phyloP scores from a whole-genome alignment of 805 yeast genomes.

The Priceomyces haplophilus region DNA sequence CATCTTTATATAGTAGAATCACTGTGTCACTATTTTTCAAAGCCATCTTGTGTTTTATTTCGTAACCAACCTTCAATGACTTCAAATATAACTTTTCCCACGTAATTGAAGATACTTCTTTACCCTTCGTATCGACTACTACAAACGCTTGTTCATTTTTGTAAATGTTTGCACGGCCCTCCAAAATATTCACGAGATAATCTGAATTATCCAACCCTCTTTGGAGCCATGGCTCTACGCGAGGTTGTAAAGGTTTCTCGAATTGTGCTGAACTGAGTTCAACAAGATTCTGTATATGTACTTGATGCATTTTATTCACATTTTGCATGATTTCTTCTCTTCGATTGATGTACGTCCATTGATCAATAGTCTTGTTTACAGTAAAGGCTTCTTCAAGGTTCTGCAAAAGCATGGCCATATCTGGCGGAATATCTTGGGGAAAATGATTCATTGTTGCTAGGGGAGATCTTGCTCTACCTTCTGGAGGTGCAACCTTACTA shows the following conservation, averaged over 20 bases:
- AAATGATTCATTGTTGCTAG: constrained; percentile 13
- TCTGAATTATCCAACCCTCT: constrained; percentile 12
- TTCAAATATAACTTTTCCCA: constrained; percentile 87
- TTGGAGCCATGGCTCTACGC: constrained; percentile 35
- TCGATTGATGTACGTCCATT: constrained; percentile 45
- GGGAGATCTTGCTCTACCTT: constrained; percentile 14
- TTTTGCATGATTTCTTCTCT: constrained; percentile 43
- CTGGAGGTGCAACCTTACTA: constrained; percentile 16
- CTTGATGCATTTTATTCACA: constrained; percentile 34
- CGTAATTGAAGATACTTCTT: constrained; percentile 68
- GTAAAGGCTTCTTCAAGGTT: constrained; percentile 42
- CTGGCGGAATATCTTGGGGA: constrained; percentile 42
- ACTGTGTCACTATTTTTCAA: constrained; percentile 81
- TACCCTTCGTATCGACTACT: constrained; percentile 74
- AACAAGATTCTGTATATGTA: constrained; percentile 22
- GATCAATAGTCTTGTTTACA: constrained; percentile 40
- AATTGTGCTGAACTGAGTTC: constrained; percentile 34
- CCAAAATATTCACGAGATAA: constrained; percentile 67
- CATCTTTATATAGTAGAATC: constrained; percentile 75
- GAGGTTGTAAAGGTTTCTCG: constrained; percentile 64
- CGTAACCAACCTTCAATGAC: constrained; percentile 86
- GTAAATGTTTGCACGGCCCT: constrained; percentile 67
- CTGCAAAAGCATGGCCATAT: constrained; percentile 41
- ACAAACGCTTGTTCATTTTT: constrained; percentile 66
- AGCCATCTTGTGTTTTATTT: constrained; percentile 68